Conservation (phyloP, 2,329 filamentous ascomycete genomes). For the Orbilia brochopaga region DNA sequence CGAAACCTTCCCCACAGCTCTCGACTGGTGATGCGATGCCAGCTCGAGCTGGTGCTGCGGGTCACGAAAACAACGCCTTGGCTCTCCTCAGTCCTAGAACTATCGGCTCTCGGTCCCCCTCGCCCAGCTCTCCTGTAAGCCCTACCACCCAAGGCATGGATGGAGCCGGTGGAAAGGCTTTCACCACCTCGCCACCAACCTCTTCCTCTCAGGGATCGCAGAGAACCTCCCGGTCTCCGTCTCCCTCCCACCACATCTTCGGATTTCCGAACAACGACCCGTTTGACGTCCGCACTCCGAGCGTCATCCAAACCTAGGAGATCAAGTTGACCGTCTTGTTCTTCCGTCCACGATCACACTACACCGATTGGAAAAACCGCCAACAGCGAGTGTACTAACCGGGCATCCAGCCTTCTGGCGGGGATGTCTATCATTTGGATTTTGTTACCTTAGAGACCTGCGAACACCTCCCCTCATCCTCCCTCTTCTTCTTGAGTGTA, state of each 20-base stretch:
- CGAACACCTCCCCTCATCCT: slow-evolving; percentile 3
- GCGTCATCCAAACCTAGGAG: slow-evolving; percentile 39
- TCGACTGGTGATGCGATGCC: slow-evolving; percentile 36
- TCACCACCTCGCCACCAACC: slow-evolving; percentile 13
- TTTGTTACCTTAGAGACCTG: slow-evolving; percentile 17
- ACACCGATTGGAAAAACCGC: slow-evolving; percentile 14
- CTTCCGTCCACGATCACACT: slow-evolving; percentile 12
- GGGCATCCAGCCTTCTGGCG: slow-evolving; percentile 30
- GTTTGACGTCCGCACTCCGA: slow-evolving; percentile 37
- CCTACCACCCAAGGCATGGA: slow-evolving; percentile 28
- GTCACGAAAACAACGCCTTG: slow-evolving; percentile 24
- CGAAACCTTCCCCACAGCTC: slow-evolving; percentile 45
- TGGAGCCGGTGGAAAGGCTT: slow-evolving; percentile 23
- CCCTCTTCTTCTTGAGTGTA: slow-evolving; percentile 50
- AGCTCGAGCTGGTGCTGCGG: slow-evolving; percentile 19
- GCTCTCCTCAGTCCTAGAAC: slow-evolving; percentile 19
- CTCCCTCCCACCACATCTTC: slow-evolving; percentile 35
- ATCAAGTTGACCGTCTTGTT: slow-evolving; percentile 18
- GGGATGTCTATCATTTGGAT: slow-evolving; percentile 8
- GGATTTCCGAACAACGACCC: slow-evolving; percentile 35
- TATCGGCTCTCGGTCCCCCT: slow-evolving; percentile 33
- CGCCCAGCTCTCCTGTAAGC: slow-evolving; percentile 6
- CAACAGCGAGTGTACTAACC: slow-evolving; percentile 17
- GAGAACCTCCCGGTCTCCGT: slow-evolving; percentile 41
- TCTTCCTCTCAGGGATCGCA: slow-evolving; percentile 38